These are phyloP conservation scores for Herpotrichia juniperi DNA, from an alignment of 2,329 filamentous ascomycete species.

Conservation along the genomic window DNA sequence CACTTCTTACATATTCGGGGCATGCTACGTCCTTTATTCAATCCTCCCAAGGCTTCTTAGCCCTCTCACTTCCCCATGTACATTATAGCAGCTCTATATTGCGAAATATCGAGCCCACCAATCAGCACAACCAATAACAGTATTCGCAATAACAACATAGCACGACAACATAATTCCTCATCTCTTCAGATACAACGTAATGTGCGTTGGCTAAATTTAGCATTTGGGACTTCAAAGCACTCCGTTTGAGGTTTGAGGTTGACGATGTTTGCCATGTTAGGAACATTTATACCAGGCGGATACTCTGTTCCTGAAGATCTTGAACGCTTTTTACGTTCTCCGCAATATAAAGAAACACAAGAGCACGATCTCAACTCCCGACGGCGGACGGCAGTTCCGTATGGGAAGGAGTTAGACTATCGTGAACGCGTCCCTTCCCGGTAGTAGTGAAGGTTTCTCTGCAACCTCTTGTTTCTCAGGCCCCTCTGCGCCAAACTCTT, in stretches of 20 bases:
- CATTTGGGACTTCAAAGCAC: background rate
- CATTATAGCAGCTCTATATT: conserved; percentile 30
- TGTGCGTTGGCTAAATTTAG: conserved; percentile 21
- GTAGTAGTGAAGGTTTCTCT: background rate
- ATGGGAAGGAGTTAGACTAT: background rate
- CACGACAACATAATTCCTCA: conserved; percentile 11
- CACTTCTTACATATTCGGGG: conserved; percentile 1
- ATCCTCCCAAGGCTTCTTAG: conserved; percentile 7
- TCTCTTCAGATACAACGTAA: conserved; percentile 12
- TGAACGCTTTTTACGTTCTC: background rate
- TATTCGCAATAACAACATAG: conserved; percentile 27
- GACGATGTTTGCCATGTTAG: conserved; percentile 4
- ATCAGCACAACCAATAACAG: conserved; percentile 14
- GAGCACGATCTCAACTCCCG: background rate
- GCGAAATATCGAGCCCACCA: conserved; percentile 19
- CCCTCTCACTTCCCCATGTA: conserved; percentile 13
- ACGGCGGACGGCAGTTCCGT: background rate
- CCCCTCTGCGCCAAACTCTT: background rate
- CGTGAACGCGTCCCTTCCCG: background rate
- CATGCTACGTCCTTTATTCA: conserved; percentile 1
- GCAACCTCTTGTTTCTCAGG: background rate
- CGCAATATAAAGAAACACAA: conserved; percentile 2
- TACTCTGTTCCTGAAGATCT: conserved; percentile 19
- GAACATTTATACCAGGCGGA: conserved; percentile 5
- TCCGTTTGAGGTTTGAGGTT: conserved; percentile 13